These are phyloP conservation scores for Hansenula sp. DNA, from an alignment of 1,139 yeast genomes.

Conservation along the genomic window DNA sequence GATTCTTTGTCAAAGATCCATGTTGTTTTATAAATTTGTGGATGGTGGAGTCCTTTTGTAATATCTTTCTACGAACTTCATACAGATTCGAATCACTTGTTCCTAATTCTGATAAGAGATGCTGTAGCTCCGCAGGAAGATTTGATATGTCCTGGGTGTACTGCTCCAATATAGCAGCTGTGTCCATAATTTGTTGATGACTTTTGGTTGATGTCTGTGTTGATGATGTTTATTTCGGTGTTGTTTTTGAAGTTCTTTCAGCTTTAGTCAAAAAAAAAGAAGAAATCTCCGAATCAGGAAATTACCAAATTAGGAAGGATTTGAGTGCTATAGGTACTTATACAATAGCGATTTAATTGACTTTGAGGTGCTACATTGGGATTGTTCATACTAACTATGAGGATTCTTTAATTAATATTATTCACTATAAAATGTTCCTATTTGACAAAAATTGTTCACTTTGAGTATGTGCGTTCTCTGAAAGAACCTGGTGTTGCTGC, in stretches of 20 bases:
- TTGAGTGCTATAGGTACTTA: background rate
- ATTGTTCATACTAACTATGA: too few species aligned
- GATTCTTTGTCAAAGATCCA: conserved; percentile 78
- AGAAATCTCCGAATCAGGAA: too few species aligned
- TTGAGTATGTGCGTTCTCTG: conserved; percentile 1
- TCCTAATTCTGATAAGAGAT: conserved; percentile 73
- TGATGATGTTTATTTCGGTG: too few species aligned
- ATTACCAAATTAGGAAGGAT: too few species aligned
- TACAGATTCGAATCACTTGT: conserved; percentile 62
- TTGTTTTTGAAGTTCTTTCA: background rate
- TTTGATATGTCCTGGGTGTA: conserved; percentile 75
- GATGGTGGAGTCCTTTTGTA: conserved; percentile 68
- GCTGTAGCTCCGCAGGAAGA: conserved; percentile 85
- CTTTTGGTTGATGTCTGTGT: background rate
- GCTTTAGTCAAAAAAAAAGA: background rate
- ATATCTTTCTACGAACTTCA: conserved; percentile 64
- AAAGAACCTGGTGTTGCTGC: background rate
- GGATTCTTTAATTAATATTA: too few species aligned
- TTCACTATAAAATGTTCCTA: too few species aligned
- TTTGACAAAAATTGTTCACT: too few species aligned
- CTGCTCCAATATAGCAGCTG: conserved; percentile 71
- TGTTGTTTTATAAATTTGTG: conserved; percentile 81
- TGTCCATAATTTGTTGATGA: conserved; percentile 47
- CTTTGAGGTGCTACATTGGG: too few species aligned
- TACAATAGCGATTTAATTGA: too few species aligned